phyloP scores from a whole-genome alignment of 345 rosid genomes.

The Salix suchowensis region DNA sequence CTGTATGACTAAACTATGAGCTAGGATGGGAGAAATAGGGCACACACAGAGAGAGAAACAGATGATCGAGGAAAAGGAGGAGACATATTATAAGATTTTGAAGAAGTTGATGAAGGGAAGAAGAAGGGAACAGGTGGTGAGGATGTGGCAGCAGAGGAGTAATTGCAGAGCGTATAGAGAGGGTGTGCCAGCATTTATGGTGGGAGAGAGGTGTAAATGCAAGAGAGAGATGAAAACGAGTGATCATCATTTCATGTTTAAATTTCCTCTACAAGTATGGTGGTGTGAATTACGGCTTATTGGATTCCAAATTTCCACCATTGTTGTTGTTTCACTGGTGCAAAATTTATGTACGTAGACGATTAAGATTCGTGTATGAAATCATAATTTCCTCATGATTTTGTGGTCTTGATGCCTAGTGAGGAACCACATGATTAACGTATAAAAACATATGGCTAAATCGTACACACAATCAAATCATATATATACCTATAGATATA shows the following conservation, averaged over 20 bases:
- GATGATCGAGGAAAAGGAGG: background rate
- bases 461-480: too few species aligned
- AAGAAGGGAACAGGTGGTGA: constrained; percentile 26
- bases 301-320: background rate
- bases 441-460: too few species aligned
- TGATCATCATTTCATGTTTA: background rate
- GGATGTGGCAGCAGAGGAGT: constrained; percentile 54
- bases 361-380: too few species aligned
- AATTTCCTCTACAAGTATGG: constrained; percentile 8
- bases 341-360: too few species aligned
- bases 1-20: background rate
- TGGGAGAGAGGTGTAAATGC: constrained; percentile 39
- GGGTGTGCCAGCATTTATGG: constrained; percentile 77
- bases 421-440: too few species aligned
- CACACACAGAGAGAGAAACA: constrained; percentile 6
- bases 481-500: too few species aligned
- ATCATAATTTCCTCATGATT: too few species aligned
- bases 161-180: constrained; percentile 66
- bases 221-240: background rate
- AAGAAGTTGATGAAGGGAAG: constrained; percentile 27
- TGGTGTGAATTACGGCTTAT: constrained; percentile 1
- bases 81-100: constrained; percentile 8
- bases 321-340: too few species aligned
- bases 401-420: too few species aligned
- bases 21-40: background rate